Evolutionary conservation across 805 yeast species (phyloP).

Genomic region (Cyberlindnera sargentensis): DNA sequence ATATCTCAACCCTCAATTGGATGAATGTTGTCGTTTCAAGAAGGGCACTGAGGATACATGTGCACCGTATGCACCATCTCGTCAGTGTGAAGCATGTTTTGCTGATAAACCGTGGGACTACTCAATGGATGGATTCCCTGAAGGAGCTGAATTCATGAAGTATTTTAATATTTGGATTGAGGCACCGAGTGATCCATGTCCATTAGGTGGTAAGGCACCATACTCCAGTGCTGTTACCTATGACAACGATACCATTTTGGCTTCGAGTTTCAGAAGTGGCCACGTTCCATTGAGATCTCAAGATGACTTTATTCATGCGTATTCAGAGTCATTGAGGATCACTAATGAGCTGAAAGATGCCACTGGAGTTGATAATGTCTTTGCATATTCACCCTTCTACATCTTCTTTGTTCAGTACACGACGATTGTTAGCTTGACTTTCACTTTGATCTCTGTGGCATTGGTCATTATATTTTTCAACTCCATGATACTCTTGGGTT

Average conservation of each 20-base stretch:
- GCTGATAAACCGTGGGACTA: conserved; percentile 57
- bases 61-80: conserved; percentile 55
- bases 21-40: conserved; percentile 74
- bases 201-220: conserved; percentile 93
- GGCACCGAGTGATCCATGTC: conserved; percentile 83
- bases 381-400: conserved; percentile 91
- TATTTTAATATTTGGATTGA: conserved; percentile 78
- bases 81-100: conserved; percentile 71
- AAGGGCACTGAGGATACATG: conserved; percentile 52
- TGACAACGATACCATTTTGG: conserved; percentile 32
- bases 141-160: conserved; percentile 59
- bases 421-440: conserved; percentile 53
- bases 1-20: conserved; percentile 82
- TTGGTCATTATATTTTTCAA: conserved; percentile 42
- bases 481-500: conserved; percentile 58
- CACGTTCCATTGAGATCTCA: conserved; percentile 81
- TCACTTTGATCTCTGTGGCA: conserved; percentile 48
- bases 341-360: conserved; percentile 42
- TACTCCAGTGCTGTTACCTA: conserved; percentile 54
- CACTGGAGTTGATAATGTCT: conserved; percentile 44
- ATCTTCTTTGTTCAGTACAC: conserved; percentile 87
- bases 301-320: conserved; percentile 75
- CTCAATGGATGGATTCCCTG: conserved; percentile 80
- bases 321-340: conserved; percentile 62
- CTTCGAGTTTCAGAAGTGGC: conserved; percentile 72